Evolutionary conservation across 192 early-diverging fungal genomes (phyloP).

Genomic region (Pilobolus umbonatus): DNA sequence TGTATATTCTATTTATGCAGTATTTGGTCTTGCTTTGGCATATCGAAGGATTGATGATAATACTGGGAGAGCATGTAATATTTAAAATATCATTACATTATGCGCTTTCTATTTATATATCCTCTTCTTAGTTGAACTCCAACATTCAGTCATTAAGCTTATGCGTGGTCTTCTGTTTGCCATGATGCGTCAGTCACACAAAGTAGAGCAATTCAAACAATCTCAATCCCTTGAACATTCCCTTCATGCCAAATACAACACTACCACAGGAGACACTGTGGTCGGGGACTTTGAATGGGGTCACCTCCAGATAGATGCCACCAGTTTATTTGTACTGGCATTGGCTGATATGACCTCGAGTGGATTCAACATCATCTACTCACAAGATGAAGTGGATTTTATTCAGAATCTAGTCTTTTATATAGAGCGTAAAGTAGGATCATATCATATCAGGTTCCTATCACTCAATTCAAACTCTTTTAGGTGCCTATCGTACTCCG

Average conservation of each 20-base stretch:
- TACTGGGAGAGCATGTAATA: conserved; percentile 67
- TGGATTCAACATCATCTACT: conserved; percentile 68
- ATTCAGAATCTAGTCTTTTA: conserved; percentile 87
- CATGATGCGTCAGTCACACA: conserved; percentile 78
- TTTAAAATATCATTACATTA: too few relatives aligned
- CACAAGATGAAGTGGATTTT: conserved; percentile 76
- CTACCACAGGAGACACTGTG: conserved; percentile 75
- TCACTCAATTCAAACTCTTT: background rate
- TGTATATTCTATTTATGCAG: conserved; percentile 80
- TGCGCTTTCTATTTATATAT: background rate
- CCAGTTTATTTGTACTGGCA: conserved; percentile 71
- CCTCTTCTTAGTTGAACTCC: conserved; percentile 59
- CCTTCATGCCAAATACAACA: conserved; percentile 87
- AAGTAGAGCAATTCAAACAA: conserved; percentile 78
- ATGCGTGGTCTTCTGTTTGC: conserved; percentile 77
- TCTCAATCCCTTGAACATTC: conserved; percentile 65
- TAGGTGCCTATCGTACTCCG: conserved; percentile 64
- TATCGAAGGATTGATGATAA: conserved; percentile 82
- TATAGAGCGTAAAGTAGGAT: conserved; percentile 57
- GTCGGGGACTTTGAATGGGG: conserved; percentile 84
- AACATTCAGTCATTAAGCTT: conserved; percentile 77
- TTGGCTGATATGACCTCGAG: conserved; percentile 79
- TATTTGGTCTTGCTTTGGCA: conserved; percentile 75
- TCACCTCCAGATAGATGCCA: conserved; percentile 78
- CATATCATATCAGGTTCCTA: background rate